A percentile compares a stretch with the other conserved stretches of the same genome.
These are phyloP conservation scores for Zygnema cylindricum DNA, from an alignment of 139 green algal species.

Conservation along the genomic window DNA sequence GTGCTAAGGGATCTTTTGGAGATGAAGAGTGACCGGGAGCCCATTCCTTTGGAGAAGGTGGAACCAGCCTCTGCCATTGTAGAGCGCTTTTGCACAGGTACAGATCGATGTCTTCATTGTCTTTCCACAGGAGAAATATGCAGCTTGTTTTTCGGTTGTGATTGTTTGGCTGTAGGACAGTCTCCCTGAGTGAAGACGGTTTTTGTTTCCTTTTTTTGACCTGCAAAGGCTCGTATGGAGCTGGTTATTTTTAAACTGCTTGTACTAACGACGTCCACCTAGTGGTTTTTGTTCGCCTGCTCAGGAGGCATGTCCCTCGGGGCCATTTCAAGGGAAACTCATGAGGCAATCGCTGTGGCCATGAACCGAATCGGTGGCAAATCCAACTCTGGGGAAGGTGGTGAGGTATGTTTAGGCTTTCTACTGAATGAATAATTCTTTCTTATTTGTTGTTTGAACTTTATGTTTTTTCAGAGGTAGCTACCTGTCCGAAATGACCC, in stretches of 20 bases:
- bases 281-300: background rate
- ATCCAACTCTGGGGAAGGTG: slow-evolving; percentile 91
- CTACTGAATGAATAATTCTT: too few species aligned
- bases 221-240: too few species aligned
- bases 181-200: too few species aligned
- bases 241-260: too few species aligned
- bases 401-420: slow-evolving; percentile 87
- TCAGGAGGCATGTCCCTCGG: slow-evolving; percentile 95
- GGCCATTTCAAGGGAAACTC: slow-evolving; percentile 94
- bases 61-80: slow-evolving; percentile 90
- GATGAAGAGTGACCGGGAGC: slow-evolving; percentile 72
- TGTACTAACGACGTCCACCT: too few species aligned
- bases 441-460: too few species aligned
- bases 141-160: too few species aligned
- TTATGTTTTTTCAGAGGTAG: too few species aligned
- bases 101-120: background rate
- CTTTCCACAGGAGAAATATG: background rate
- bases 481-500: too few species aligned
- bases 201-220: too few species aligned
- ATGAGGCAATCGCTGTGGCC: slow-evolving; percentile 98
- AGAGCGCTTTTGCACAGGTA: slow-evolving; percentile 91
- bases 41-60: slow-evolving; percentile 84
- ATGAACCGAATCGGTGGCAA: slow-evolving; percentile 99
- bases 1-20: slow-evolving; percentile 92
- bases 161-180: too few species aligned